Conservation (phyloP, 164 flowering plant genomes). For the Magnolia officinalis region DNA sequence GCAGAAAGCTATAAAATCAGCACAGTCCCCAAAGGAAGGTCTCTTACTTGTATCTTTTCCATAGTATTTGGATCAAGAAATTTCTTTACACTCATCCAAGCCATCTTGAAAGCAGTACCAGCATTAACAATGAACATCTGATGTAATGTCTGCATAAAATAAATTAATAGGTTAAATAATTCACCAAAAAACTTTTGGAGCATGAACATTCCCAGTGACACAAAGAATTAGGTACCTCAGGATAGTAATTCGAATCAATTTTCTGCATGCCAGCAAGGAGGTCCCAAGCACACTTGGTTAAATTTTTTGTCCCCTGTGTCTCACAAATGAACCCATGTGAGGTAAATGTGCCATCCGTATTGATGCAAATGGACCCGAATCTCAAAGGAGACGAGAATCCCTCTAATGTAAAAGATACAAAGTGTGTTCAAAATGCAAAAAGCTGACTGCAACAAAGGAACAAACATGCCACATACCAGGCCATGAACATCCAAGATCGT, state of each 20-base stretch:
- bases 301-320: conserved; percentile 78
- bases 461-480: conserved; percentile 50
- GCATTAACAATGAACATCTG: conserved; percentile 92
- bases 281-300: conserved; percentile 60
- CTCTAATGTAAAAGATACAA: background rate
- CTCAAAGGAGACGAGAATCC: background rate
- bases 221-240: conserved; percentile 60
- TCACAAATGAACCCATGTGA: background rate
- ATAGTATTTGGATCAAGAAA: conserved; percentile 80
- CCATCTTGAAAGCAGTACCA: conserved; percentile 85
- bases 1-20: background rate
- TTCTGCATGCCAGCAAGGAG: conserved; percentile 65
- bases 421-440: background rate
- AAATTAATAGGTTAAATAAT: conserved; percentile 1
- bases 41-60: conserved; percentile 73
- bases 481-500: conserved; percentile 97
- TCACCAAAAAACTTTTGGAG: background rate
- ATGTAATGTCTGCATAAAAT: conserved; percentile 60
- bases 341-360: background rate
- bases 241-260: conserved; percentile 76
- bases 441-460: background rate
- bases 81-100: conserved; percentile 84
- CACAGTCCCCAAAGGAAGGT: background rate
- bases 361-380: background rate
- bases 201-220: background rate